Evolutionary conservation across 2,329 filamentous ascomycete species (phyloP), one percentile per base, ranked within the genome.

Genomic region (Penicillium polonicum): DNA sequence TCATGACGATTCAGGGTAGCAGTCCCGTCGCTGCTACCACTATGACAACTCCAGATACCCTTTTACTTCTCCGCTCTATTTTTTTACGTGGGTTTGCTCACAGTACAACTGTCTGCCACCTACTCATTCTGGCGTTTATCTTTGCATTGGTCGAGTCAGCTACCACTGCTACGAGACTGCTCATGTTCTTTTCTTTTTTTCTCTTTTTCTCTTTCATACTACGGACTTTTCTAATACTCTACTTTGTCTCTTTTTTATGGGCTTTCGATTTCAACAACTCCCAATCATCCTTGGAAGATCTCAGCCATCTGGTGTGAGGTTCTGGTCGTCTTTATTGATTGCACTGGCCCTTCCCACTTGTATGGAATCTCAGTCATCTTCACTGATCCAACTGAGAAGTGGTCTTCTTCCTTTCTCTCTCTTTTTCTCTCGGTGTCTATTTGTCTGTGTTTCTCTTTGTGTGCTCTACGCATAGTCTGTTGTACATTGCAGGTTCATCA

Each of bases 291-390:
- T 27, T 33, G 23, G 44, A 38, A 36, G n/a, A 39, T 29, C 25
- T 35, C 38, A 39, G 12, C 43, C 35, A 52, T 52, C 25, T 25
- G 35, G 23, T 42, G 5, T 25, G 38, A 51, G 55, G 48, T 52
- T 61, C 68, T 60, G 72, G 72, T 74, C 72, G 62, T 73, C 72
- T 74, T 74, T 19, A 67, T 48, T 74, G 72, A 70, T 65, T 67
- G 72, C 57, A 74, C 72, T 73, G 65, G 53, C 57, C 48, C 36
- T 33, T 55, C 29, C 23, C 3, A n/a, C 29, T 36, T 36, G 27
- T 23, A 29, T 52, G 50, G 51, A 27, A 48, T 61, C 63, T 65
- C 62, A 62, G 68, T 70, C 68, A 65, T 70, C 65, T 70, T 70
- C 41, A 65, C 58, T 70, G 69, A 72, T 68, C 64, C 61, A 58